Evolutionary conservation across 768 basidiomycete genomes (phyloP).

Genomic region (Macrolepiota albuminosa): DNA sequence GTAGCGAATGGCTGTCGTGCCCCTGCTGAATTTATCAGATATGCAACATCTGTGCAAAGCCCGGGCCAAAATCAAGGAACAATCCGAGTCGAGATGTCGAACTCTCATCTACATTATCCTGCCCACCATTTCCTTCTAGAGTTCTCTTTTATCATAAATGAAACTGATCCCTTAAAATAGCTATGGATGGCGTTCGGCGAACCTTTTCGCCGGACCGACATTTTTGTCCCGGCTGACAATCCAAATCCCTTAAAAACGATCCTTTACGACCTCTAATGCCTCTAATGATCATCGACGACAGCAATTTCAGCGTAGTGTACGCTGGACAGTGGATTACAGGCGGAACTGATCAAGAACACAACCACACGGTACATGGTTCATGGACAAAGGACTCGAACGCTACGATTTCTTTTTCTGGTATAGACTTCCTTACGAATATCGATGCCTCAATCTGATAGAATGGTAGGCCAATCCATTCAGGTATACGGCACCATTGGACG

Average conservation of each 20-base stretch:
- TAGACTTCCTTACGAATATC: background rate
- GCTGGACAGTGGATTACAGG: slow-evolving; percentile 2
- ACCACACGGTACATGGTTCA: slow-evolving; percentile 5
- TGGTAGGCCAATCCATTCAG: slow-evolving; percentile 6
- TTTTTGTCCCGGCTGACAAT: background rate
- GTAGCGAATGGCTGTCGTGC: too few species aligned
- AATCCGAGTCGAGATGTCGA: too few species aligned
- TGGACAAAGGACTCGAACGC: slow-evolving; percentile 2
- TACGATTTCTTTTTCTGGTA: slow-evolving; percentile 6
- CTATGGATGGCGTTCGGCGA: background rate
- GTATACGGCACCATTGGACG: slow-evolving; percentile 14
- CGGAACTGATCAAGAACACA: slow-evolving; percentile 1
- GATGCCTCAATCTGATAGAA: background rate
- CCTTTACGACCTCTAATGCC: background rate
- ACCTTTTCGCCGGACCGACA: background rate
- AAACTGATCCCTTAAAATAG: too few species aligned
- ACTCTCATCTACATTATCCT: too few species aligned
- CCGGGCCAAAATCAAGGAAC: too few species aligned
- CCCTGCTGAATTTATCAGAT: too few species aligned
- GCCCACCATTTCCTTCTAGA: too few species aligned
- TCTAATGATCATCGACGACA: slow-evolving; percentile 6
- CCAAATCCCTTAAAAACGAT: background rate
- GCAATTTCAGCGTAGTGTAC: background rate
- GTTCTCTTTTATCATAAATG: too few species aligned
- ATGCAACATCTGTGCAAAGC: too few species aligned